phyloP scores from a whole-genome alignment of 2,329 filamentous ascomycete species.

The Pseudogymnoascus sp. region DNA sequence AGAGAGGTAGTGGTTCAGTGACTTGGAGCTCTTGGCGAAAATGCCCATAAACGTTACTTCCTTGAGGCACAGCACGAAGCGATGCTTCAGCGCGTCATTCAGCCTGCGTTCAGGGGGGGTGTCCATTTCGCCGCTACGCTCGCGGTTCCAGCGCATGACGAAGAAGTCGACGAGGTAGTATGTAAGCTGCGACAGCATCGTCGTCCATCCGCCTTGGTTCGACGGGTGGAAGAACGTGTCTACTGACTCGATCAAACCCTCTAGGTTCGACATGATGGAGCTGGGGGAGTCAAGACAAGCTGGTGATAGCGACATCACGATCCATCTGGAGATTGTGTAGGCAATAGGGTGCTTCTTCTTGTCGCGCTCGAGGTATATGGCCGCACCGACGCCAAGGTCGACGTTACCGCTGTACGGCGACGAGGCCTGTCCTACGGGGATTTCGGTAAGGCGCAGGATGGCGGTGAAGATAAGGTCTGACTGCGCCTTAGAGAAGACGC shows the following conservation, averaged over 20 bases:
- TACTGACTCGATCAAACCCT: constrained; percentile 86
- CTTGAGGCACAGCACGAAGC: constrained; percentile 81
- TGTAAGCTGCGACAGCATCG: constrained; percentile 78
- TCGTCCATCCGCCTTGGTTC: constrained; percentile 88
- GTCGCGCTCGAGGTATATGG: constrained; percentile 82
- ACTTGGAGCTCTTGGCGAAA: constrained; percentile 88
- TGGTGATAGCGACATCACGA: constrained; percentile 87
- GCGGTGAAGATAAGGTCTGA: constrained; percentile 90
- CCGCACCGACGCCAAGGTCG: constrained; percentile 76
- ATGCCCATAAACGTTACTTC: constrained; percentile 98
- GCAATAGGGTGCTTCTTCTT: constrained; percentile 85
- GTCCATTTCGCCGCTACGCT: constrained; percentile 86
- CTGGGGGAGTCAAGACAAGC: constrained; percentile 66
- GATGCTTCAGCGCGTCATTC: constrained; percentile 70
- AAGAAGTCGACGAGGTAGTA: constrained; percentile 94
- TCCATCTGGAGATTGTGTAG: constrained; percentile 87
- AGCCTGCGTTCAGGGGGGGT: constrained; percentile 72
- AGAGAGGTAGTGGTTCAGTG: constrained; percentile 85
- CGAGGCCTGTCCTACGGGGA: constrained; percentile 90
- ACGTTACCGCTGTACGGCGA: constrained; percentile 78
- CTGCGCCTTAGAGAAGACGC: constrained; percentile 87
- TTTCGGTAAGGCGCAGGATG: constrained; percentile 80
- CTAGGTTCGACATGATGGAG: constrained; percentile 76
- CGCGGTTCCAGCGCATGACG: constrained; percentile 94
- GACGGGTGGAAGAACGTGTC: constrained; percentile 99